These are phyloP conservation scores for Athelia psychrophila DNA, from an alignment of 1,284 basidiomycete genomes.

Conservation along the genomic window DNA sequence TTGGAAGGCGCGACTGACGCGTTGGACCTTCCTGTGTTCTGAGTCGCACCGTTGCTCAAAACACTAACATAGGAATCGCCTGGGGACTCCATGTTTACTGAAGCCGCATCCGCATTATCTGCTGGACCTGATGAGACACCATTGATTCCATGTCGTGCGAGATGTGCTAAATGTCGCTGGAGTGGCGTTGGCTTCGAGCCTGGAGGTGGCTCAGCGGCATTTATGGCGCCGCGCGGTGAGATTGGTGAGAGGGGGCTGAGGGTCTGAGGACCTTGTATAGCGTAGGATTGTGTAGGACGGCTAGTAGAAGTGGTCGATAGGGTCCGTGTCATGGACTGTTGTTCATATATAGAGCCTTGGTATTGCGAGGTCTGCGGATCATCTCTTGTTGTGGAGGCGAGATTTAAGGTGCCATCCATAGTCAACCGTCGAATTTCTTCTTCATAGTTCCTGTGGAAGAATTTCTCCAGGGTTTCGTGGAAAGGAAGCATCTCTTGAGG, in stretches of 20 bases:
- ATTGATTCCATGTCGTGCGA: constrained; percentile 76
- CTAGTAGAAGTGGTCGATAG: constrained; percentile 41
- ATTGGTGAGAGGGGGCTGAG: constrained; percentile 45
- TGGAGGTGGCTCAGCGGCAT: constrained; percentile 24
- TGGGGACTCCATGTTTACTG: constrained; percentile 59
- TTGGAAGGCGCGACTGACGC: constrained; percentile 51
- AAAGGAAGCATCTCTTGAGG: constrained; percentile 87
- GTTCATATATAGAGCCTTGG: constrained; percentile 40
- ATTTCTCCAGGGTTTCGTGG: constrained; percentile 85
- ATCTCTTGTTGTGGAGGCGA: constrained; percentile 22
- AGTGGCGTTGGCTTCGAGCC: constrained; percentile 65
- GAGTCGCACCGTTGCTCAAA: constrained; percentile 36
- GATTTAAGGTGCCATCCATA: constrained; percentile 39
- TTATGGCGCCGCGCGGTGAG: constrained; percentile 19
- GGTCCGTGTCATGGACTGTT: constrained; percentile 39
- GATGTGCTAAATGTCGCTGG: constrained; percentile 72
- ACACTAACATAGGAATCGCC: constrained; percentile 72
- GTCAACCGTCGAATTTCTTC: constrained; percentile 80
- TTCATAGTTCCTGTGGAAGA: constrained; percentile 88
- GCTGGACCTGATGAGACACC: constrained; percentile 73
- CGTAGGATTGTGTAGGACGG: constrained; percentile 37
- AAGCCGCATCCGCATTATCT: constrained; percentile 55
- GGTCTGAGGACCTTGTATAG: constrained; percentile 44
- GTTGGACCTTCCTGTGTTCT: constrained; percentile 38
- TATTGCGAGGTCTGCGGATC: constrained; percentile 33